Conservation (phyloP, 768 basidiomycete genomes). For the Macrolepiota dolichaula region DNA sequence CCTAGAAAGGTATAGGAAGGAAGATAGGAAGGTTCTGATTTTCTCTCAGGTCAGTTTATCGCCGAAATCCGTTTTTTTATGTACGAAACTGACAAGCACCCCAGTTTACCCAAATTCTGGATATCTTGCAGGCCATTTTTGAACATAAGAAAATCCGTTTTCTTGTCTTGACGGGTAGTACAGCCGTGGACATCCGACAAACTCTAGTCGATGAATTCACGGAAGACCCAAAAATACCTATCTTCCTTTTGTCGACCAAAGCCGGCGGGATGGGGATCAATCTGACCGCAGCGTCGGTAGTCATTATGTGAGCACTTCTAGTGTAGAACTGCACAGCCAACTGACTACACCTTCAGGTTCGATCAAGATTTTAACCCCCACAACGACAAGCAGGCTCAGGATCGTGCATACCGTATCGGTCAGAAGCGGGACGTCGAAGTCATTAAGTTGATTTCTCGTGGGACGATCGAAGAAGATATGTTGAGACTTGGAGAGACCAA, state of each 20-base stretch:
- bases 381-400: slow-evolving; percentile 97
- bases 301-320: slow-evolving; percentile 67
- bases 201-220: slow-evolving; percentile 95
- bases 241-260: slow-evolving; percentile 90
- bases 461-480: slow-evolving; percentile 98
- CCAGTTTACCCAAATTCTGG: slow-evolving; percentile 94
- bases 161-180: slow-evolving; percentile 86
- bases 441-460: slow-evolving; percentile 87
- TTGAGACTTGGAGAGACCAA: slow-evolving; percentile 85
- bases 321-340: not conserved
- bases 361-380: slow-evolving; percentile 98
- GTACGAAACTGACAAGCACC: not conserved
- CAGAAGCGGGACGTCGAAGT: slow-evolving; percentile 94
- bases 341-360: slow-evolving; percentile 48
- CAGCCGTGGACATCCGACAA: slow-evolving; percentile 91
- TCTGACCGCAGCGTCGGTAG: slow-evolving; percentile 91
- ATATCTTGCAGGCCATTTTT: slow-evolving; percentile 85
- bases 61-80: not conserved
- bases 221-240: slow-evolving; percentile 78
- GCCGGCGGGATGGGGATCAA: slow-evolving; percentile 97
- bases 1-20: slow-evolving; percentile 59
- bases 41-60: slow-evolving; percentile 79
- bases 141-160: slow-evolving; percentile 70
- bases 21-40: slow-evolving; percentile 81
- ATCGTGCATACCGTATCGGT: slow-evolving; percentile 95